These are phyloP conservation scores for Coelastrella sp. DNA, from an alignment of 139 green algal species.

Conservation along the genomic window DNA sequence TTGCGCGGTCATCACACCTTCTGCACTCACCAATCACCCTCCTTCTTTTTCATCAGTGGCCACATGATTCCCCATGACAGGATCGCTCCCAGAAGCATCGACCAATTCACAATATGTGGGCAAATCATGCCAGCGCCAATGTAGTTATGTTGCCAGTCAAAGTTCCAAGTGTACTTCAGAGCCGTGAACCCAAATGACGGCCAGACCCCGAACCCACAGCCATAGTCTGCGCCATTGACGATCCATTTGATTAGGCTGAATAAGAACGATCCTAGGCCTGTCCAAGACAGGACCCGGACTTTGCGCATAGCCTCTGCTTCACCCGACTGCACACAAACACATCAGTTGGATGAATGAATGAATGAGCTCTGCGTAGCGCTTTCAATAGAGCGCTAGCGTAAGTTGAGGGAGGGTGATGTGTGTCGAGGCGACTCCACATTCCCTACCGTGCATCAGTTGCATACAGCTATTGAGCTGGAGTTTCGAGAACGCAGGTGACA, in stretches of 20 bases:
- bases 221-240: not conserved
- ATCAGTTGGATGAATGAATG: too few species aligned
- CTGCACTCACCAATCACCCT: constrained; percentile 54
- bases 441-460: not conserved
- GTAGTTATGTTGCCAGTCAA: constrained; percentile 51
- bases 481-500: too few species aligned
- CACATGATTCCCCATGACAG: constrained; percentile 66
- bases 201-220: constrained; percentile 41
- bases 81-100: constrained; percentile 61
- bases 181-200: constrained; percentile 45
- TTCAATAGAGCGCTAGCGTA: too few species aligned
- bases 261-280: not conserved
- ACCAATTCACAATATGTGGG: constrained; percentile 64
- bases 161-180: constrained; percentile 37
- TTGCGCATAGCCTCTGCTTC: constrained; percentile 41
- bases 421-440: too few species aligned
- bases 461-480: not conserved
- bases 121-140: constrained; percentile 55
- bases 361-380: too few species aligned
- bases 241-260: constrained; percentile 33
- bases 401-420: too few species aligned
- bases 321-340: constrained; percentile 18
- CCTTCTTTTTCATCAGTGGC: constrained; percentile 58
- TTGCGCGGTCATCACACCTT: too few species aligned
- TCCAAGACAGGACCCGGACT: constrained; percentile 35